Evolutionary conservation across 805 yeast species (phyloP).

Genomic region (Zygosaccharomyces rouxii): DNA sequence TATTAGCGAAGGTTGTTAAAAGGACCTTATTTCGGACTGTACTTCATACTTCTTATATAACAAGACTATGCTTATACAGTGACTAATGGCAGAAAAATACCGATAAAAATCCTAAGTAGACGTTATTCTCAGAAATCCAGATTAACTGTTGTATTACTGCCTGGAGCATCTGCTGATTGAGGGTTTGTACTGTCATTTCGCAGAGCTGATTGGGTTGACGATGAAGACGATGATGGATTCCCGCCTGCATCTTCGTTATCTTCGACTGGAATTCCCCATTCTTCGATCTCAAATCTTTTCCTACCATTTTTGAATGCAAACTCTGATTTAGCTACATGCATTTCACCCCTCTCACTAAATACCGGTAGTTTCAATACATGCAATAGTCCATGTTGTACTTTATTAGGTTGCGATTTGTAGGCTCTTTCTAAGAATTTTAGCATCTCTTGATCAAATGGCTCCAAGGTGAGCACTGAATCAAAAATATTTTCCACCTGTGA

Average conservation of each 20-base stretch:
- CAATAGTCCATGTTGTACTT: slow-evolving; percentile 80
- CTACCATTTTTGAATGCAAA: slow-evolving; percentile 83
- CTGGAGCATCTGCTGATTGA: not conserved
- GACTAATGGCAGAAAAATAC: not conserved
- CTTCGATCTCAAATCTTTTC: slow-evolving; percentile 78
- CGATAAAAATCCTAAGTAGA: not conserved
- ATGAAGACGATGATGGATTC: not conserved
- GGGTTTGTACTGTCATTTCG: not conserved
- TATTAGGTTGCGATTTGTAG: slow-evolving; percentile 57
- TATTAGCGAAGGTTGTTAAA: not conserved
- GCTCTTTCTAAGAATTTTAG: slow-evolving; percentile 60
- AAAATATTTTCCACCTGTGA: slow-evolving; percentile 53
- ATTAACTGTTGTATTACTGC: slow-evolving; percentile 9
- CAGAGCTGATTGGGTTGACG: not conserved
- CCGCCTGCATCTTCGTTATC: slow-evolving; percentile 49
- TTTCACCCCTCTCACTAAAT: slow-evolving; percentile 64
- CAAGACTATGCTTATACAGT: not conserved
- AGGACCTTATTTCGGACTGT: not conserved
- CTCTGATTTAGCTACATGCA: slow-evolving; percentile 71
- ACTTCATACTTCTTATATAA: not conserved
- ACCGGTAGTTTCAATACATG: slow-evolving; percentile 70
- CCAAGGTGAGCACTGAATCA: slow-evolving; percentile 69
- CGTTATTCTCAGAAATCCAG: slow-evolving; percentile 9
- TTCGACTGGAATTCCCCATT: slow-evolving; percentile 97
- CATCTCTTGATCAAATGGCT: slow-evolving; percentile 78